Conservation (phyloP, 2,329 filamentous ascomycete genomes). For the Stromatinia cepivora region DNA sequence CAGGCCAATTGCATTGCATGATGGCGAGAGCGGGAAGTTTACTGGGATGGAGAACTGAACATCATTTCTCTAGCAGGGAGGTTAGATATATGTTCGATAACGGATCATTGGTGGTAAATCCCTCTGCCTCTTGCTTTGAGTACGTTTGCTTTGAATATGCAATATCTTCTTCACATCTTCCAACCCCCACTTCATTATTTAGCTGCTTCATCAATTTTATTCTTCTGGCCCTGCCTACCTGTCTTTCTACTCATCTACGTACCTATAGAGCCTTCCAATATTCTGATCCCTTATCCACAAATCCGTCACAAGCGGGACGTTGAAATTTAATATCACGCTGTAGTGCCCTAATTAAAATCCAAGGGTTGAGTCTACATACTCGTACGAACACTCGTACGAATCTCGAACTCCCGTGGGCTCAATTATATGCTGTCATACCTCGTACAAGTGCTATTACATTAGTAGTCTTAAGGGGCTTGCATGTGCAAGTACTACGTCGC, state of each 20-base stretch:
- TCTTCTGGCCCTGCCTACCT: neutral
- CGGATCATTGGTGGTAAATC: neutral
- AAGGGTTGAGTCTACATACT: neutral
- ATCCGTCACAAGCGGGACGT: neutral
- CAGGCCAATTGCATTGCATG: neutral
- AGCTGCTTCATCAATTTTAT: neutral
- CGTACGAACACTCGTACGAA: neutral
- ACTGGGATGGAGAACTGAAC: neutral
- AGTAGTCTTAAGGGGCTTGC: neutral
- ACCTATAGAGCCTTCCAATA: neutral
- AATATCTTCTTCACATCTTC: neutral
- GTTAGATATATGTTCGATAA: too few relatives aligned
- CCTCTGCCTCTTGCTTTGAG: neutral
- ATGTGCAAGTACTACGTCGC: neutral
- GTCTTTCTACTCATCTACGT: neutral
- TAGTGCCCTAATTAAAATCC: neutral
- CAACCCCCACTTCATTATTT: neutral
- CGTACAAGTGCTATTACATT: neutral
- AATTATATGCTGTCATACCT: neutral
- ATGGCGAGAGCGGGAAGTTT: neutral
- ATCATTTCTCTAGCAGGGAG: too few relatives aligned
- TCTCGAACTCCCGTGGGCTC: constrained; percentile 2
- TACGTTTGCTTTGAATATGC: neutral
- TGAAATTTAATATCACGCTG: neutral
- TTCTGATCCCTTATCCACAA: neutral